Conservation (phyloP, 495 filamentous ascomycete species). For the Aspergillus haitiensis region DNA sequence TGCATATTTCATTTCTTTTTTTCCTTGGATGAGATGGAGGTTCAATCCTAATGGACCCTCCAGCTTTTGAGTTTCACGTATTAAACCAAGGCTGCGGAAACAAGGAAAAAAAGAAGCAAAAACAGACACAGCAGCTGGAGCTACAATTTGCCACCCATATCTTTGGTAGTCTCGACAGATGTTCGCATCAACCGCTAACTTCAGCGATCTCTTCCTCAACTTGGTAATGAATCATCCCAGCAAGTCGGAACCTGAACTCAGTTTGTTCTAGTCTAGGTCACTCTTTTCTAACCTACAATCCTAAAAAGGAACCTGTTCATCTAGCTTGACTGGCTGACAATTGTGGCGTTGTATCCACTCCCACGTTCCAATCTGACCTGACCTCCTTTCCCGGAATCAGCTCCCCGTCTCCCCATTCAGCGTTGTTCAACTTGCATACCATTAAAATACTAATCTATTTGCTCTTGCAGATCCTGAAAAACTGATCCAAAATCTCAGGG, state of each 20-base stretch:
- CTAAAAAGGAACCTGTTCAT: background rate
- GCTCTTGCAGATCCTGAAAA: background rate
- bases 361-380: background rate
- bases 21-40: no score
- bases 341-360: constrained; percentile 5
- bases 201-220: background rate
- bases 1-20: no score
- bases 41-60: no score
- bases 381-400: background rate
- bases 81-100: no score
- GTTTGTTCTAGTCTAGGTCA: background rate
- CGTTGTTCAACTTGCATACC: background rate
- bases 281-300: background rate
- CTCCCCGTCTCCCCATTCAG: background rate
- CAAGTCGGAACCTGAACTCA: background rate
- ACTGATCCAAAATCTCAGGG: background rate
- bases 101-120: no score
- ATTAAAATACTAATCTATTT: background rate
- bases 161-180: background rate
- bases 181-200: background rate
- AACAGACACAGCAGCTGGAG: background rate
- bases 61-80: no score
- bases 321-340: background rate
- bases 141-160: no score
- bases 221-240: constrained; percentile 1